A percentile compares a stretch with the other conserved stretches of the same genome.
phyloP scores from a whole-genome alignment of 148 eudicot species.

The Dysphania ambrosioides region DNA sequence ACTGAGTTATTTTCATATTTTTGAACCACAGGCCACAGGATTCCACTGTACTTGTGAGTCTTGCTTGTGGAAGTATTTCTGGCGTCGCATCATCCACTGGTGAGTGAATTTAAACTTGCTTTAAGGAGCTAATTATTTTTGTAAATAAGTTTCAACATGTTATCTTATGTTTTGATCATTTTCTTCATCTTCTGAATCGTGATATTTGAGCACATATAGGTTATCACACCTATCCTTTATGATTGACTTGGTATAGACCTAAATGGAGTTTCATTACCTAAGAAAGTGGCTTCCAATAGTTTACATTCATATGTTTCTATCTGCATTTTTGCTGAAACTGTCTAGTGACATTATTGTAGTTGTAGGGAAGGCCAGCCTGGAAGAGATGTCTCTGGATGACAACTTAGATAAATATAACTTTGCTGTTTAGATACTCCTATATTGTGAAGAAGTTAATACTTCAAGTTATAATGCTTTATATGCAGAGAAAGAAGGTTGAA shows the following conservation, averaged over 20 bases:
- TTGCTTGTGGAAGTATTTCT: slow-evolving; percentile 94
- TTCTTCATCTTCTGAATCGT: too few relatives aligned
- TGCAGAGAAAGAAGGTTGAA: slow-evolving; percentile 89
- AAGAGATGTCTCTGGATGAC: slow-evolving; percentile 13
- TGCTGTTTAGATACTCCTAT: slow-evolving; percentile 16
- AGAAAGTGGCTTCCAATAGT: slow-evolving; percentile 7
- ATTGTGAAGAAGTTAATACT: slow-evolving; percentile 20
- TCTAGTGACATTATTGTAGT: slow-evolving; percentile 5
- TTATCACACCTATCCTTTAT: neutral
- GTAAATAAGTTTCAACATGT: neutral
- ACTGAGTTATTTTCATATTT: neutral
- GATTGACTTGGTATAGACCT: neutral
- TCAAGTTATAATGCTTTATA: slow-evolving; percentile 77
- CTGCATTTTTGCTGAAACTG: slow-evolving; percentile 5
- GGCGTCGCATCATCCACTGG: slow-evolving; percentile 96
- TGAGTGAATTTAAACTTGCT: slow-evolving; percentile 40
- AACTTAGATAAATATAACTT: slow-evolving; percentile 12
- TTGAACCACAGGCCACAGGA: slow-evolving; percentile 61
- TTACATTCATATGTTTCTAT: neutral
- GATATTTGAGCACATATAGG: neutral
- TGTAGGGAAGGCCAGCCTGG: slow-evolving; percentile 17
- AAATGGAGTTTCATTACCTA: neutral
- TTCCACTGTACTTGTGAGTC: slow-evolving; percentile 73
- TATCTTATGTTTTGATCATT: too few relatives aligned
- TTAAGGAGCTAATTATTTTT: neutral